phyloP scores from a whole-genome alignment of 305 asterid genomes.

The Solanum hybrid region DNA sequence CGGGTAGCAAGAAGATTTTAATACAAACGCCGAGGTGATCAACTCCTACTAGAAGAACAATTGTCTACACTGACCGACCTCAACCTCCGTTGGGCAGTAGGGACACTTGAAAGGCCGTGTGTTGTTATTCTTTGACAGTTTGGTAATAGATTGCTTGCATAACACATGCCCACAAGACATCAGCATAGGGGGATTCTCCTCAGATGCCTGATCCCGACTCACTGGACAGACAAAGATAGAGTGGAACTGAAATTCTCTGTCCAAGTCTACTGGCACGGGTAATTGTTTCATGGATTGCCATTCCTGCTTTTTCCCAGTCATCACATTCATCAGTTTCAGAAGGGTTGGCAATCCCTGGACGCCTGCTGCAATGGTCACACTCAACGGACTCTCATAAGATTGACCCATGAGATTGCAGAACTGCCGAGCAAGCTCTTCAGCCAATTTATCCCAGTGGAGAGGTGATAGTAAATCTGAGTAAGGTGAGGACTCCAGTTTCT shows the following conservation, averaged over 20 bases:
- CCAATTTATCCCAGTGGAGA: constrained; percentile 56
- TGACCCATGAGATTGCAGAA: constrained; percentile 77
- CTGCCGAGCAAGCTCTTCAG: constrained; percentile 57
- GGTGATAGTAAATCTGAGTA: constrained; percentile 60
- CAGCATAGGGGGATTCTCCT: constrained; percentile 87
- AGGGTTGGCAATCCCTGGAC: constrained; percentile 79
- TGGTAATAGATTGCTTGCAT: constrained; percentile 83
- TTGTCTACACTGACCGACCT: constrained; percentile 78
- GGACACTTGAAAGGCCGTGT: constrained; percentile 87
- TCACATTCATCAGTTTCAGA: constrained; percentile 70
- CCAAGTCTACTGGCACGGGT: constrained; percentile 84
- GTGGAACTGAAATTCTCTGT: constrained; percentile 80
- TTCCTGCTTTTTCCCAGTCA: constrained; percentile 73
- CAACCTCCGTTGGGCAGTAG: constrained; percentile 82
- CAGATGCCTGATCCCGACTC: constrained; percentile 81
- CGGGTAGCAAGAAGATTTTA: constrained; percentile 1
- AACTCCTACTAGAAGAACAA: constrained; percentile 42
- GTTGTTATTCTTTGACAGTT: constrained; percentile 67
- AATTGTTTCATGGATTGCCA: constrained; percentile 89
- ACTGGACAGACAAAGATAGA: constrained; percentile 85
- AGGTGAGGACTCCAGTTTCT: constrained; percentile 72
- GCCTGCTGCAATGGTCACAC: constrained; percentile 75
- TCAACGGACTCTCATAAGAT: constrained; percentile 64
- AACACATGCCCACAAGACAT: constrained; percentile 83
- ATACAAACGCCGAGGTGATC: constrained; percentile 17